Conservation (phyloP, 495 filamentous ascomycete species). For the Penicillium simplicissimum region DNA sequence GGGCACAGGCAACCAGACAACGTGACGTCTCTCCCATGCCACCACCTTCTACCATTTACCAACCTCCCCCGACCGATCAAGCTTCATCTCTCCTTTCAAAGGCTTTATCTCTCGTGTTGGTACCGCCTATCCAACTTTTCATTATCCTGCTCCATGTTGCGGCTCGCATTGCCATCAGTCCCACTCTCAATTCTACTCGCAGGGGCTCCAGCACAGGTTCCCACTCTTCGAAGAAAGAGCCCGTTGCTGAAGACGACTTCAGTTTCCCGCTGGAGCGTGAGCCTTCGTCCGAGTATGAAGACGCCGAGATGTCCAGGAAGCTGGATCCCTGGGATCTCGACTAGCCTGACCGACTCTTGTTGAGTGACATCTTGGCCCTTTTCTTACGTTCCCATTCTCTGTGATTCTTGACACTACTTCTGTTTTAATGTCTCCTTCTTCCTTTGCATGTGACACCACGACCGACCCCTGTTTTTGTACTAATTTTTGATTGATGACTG, state of each 20-base stretch:
- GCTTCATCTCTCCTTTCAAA: conserved; percentile 70
- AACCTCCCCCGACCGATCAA: conserved; percentile 52
- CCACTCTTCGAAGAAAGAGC: neutral
- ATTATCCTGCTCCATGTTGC: conserved; percentile 78
- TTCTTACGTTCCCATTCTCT: conserved; percentile 3
- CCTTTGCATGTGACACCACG: conserved; percentile 20
- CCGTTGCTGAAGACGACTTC: conserved; percentile 41
- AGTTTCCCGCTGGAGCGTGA: conserved; percentile 44
- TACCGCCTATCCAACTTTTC: conserved; percentile 74
- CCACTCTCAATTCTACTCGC: conserved; percentile 25
- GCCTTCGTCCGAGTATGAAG: conserved; percentile 32
- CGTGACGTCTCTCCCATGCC: conserved; percentile 72
- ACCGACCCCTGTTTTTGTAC: conserved; percentile 12
- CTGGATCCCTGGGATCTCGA: conserved; percentile 38
- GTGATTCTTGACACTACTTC: conserved; percentile 11
- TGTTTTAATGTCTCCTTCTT: conserved; percentile 20
- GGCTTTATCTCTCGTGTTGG: conserved; percentile 71
- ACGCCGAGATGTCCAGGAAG: conserved; percentile 21
- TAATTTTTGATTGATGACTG: conserved; percentile 20
- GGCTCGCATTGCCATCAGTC: conserved; percentile 66
- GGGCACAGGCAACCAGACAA: conserved; percentile 53
- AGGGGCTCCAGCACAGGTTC: conserved; percentile 15
- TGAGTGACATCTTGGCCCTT: neutral
- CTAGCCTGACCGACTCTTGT: conserved; percentile 10
- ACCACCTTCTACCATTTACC: conserved; percentile 63